Evolutionary conservation across 192 early-diverging fungal genomes (phyloP).

Genomic region (Backusella sp.): DNA sequence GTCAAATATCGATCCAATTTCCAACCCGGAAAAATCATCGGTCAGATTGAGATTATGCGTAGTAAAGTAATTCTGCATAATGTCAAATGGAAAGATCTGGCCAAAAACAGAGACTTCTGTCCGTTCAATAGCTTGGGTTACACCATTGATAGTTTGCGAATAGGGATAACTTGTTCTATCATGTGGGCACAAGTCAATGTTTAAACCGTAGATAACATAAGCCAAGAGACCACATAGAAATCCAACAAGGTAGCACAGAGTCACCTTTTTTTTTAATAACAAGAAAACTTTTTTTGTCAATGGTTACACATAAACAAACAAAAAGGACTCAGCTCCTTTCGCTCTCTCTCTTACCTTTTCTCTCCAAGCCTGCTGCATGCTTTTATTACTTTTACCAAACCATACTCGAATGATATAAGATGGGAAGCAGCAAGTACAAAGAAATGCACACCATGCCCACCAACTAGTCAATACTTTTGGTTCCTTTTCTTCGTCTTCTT

Average conservation of each 20-base stretch:
- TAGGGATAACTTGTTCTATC: slow-evolving; percentile 16
- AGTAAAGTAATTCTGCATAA: slow-evolving; percentile 21
- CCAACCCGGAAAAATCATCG: slow-evolving; percentile 30
- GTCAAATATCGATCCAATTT: slow-evolving; percentile 31
- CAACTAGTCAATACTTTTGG: slow-evolving; percentile 37
- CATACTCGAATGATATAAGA: slow-evolving; percentile 40
- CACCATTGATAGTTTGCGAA: slow-evolving; percentile 12
- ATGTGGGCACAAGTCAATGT: slow-evolving; percentile 33
- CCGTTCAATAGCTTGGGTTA: neutral
- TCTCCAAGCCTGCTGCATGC: slow-evolving; percentile 50
- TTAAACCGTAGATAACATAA: slow-evolving; percentile 51
- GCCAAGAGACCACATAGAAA: slow-evolving; percentile 37
- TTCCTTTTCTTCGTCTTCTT: slow-evolving; percentile 23
- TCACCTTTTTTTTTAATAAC: slow-evolving; percentile 25
- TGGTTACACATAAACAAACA: slow-evolving; percentile 10
- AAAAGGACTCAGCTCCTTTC: neutral
- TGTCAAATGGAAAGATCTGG: slow-evolving; percentile 25
- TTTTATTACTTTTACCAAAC: slow-evolving; percentile 38
- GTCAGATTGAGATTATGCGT: slow-evolving; percentile 27
- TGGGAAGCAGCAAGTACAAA: slow-evolving; percentile 48
- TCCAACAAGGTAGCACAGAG: slow-evolving; percentile 43
- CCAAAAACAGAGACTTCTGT: slow-evolving; percentile 32
- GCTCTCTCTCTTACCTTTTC: slow-evolving; percentile 41
- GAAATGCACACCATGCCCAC: slow-evolving; percentile 42
- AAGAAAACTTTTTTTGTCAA: neutral